Evolutionary conservation across 257 asterid species (phyloP).

Genomic region (Anisodus acutangulus): DNA sequence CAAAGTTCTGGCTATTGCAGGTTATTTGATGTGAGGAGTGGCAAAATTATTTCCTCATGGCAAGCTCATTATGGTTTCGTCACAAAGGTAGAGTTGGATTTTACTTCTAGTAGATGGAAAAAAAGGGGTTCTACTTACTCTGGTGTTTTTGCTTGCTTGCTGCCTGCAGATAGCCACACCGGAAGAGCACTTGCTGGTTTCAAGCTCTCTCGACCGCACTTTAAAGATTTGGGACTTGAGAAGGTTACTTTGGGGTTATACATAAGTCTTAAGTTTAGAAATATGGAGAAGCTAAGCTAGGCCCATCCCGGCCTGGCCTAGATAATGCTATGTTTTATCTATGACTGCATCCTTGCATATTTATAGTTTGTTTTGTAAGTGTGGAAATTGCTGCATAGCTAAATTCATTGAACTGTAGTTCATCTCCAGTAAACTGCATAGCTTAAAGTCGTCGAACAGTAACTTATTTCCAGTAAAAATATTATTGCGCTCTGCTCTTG

Average conservation of each 20-base stretch:
- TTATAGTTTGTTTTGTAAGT: not conserved
- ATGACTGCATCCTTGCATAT: not conserved
- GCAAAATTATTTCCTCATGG: slow-evolving; percentile 82
- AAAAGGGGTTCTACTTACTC: slow-evolving; percentile 2
- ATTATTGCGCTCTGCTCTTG: not conserved
- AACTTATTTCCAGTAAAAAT: not conserved
- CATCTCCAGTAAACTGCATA: not conserved
- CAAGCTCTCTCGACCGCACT: slow-evolving; percentile 92
- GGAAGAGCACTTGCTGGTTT: slow-evolving; percentile 73
- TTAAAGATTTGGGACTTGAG: slow-evolving; percentile 94
- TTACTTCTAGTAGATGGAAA: slow-evolving; percentile 13
- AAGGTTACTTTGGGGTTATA: slow-evolving; percentile 51
- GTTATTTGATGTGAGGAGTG: slow-evolving; percentile 88
- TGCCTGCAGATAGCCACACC: slow-evolving; percentile 83
- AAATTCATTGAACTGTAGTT: not conserved
- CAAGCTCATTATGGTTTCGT: slow-evolving; percentile 98
- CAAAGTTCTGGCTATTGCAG: slow-evolving; percentile 83
- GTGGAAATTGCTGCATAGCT: slow-evolving; percentile 13
- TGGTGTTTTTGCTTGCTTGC: slow-evolving; percentile 29
- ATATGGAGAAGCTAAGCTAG: not conserved
- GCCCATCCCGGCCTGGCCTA: not conserved
- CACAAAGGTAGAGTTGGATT: slow-evolving; percentile 70
- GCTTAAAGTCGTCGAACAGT: not conserved
- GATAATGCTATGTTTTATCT: not conserved
- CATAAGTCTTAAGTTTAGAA: not conserved